Conservation (phyloP, 805 yeast species). For the Kazachstania kunashirensis region DNA sequence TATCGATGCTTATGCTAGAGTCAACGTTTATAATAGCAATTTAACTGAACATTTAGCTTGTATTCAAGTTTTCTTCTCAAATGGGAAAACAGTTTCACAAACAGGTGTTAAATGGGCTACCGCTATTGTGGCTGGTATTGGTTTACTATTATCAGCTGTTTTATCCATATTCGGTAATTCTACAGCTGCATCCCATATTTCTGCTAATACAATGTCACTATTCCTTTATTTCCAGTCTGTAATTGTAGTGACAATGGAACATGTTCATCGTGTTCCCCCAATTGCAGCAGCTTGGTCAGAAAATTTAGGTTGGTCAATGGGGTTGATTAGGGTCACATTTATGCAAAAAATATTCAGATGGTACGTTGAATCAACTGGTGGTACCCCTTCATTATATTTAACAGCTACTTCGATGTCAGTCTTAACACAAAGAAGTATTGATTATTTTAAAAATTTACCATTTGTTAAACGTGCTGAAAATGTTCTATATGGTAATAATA, state of each 20-base stretch:
- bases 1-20: conserved; percentile 67
- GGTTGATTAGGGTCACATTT: conserved; percentile 64
- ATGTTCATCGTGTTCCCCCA: conserved; percentile 81
- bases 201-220: conserved; percentile 77
- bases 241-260: conserved; percentile 74
- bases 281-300: conserved; percentile 89
- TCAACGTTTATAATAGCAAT: conserved; percentile 35
- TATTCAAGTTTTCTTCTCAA: conserved; percentile 62
- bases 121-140: conserved; percentile 81
- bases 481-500: conserved; percentile 40
- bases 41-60: conserved; percentile 50
- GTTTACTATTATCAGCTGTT: conserved; percentile 74
- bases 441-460: conserved; percentile 14
- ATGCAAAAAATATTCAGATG: conserved; percentile 82
- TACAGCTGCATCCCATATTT: conserved; percentile 77
- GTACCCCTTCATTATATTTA: conserved; percentile 62
- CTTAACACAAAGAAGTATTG: conserved; percentile 48
- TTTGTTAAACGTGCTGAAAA: conserved; percentile 32
- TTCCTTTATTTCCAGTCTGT: conserved; percentile 84
- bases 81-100: conserved; percentile 75
- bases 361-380: conserved; percentile 86
- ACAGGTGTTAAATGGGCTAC: conserved; percentile 87
- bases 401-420: conserved; percentile 54
- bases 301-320: conserved; percentile 92
- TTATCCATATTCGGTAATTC: conserved; percentile 80